Evolutionary conservation across 2,329 filamentous ascomycete species (phyloP).

Genomic region (Xylaria hypoxylon): DNA sequence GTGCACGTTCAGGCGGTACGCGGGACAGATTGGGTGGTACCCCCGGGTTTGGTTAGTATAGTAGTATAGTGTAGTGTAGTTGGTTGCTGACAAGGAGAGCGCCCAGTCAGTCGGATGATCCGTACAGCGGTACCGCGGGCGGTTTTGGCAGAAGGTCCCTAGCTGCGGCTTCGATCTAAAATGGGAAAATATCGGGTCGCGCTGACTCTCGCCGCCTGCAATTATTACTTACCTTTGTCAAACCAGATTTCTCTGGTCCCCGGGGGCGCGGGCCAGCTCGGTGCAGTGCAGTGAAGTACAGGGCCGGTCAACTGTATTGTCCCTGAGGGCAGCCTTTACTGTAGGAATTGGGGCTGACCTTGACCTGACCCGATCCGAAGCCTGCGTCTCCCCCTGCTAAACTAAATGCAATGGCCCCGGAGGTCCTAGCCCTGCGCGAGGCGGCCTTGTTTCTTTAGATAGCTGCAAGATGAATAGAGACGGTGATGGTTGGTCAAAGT

Average conservation of each 20-base stretch:
- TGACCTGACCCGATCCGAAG: neutral
- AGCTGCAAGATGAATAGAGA: constrained; percentile 17
- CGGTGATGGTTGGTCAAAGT: constrained; percentile 1
- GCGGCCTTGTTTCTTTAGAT: constrained; percentile 16
- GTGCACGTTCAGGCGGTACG: constrained; percentile 16
- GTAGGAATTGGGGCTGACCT: constrained; percentile 1
- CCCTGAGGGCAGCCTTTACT: neutral
- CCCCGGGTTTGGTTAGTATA: neutral
- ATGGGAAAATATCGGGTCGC: constrained; percentile 41
- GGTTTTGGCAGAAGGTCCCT: constrained; percentile 9
- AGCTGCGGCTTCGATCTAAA: constrained; percentile 25
- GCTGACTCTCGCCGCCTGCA: constrained; percentile 30
- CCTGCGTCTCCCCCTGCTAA: neutral
- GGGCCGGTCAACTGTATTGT: constrained; percentile 14
- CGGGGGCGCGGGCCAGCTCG: neutral
- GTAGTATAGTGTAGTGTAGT: constrained; percentile 20
- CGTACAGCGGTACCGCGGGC: neutral
- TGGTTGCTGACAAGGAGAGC: constrained; percentile 26
- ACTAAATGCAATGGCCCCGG: constrained; percentile 16
- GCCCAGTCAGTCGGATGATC: neutral
- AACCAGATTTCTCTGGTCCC: constrained; percentile 11
- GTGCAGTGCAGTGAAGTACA: constrained; percentile 13
- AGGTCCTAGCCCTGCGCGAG: constrained; percentile 3
- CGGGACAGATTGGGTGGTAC: constrained; percentile 21
- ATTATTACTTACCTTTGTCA: constrained; percentile 8